Base-by-base conservation (phyloP, 257 asterid species). In the Lycium barbarum region DNA sequence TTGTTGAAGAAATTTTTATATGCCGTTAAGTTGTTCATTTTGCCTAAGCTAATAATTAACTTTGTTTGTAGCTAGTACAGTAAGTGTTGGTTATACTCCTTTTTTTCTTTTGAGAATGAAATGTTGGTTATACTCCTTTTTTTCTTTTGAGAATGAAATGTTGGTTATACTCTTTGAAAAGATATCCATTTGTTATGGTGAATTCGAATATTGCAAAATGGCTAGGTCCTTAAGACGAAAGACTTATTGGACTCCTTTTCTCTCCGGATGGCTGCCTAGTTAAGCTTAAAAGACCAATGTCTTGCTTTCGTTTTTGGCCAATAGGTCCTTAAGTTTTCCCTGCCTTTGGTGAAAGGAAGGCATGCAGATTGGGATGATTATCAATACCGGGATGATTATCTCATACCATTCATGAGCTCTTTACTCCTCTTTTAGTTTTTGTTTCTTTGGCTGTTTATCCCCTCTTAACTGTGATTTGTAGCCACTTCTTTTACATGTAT, bases 271-370 rank as follows among this genome's bases (percentile, higher is more conserved):
- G 38, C 59, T 73, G 10, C 80, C 6, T n/a, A n/a, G 11, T 47
- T 12, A 47, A 20, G 81, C 58, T 26, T 7, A 47, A 49, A 61
- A 26, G 81, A 20, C 61, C 61, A 74, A 12, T 6, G 18, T 14
- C 20, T 74, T 49, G 4, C 43, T 47, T 74, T 74, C 57, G 3
- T 26, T 74, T n/a, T 11, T 74, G 81, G 20, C 74, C 20, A 14
- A 67, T 67, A 67, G 45, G 74, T 74, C 81, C 13, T 74, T 49
- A 6, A 73, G 61, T 59, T 73, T 47, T 26, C 58, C 59, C 61
- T 73, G 40, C 61, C 11, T 47, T 73, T 73, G 43, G 57, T 73
- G 38, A 59, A 73, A 47, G 43, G n/a, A 20, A 74, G 43, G 61
- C 43, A 3, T 49, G 62, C 61, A 20, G 20, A 49, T 74, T 74